Conservation (phyloP, 2,329 filamentous ascomycete genomes). For the Madurella fahalii region DNA sequence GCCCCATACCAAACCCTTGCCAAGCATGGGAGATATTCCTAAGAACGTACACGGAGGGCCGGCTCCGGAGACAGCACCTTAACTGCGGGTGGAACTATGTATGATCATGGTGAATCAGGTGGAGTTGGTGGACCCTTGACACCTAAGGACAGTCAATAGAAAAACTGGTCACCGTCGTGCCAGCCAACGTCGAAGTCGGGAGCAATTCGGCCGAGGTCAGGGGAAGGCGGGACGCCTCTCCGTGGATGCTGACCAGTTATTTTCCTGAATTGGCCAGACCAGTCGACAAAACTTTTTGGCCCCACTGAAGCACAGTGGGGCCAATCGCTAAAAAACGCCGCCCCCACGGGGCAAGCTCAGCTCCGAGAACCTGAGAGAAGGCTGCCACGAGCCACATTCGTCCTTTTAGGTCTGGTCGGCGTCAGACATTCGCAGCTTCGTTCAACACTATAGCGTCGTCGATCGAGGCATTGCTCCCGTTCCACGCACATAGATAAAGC, state of each 20-base stretch:
- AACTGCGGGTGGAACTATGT: too few relatives aligned
- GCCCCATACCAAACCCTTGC: too few relatives aligned
- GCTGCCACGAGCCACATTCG: background rate
- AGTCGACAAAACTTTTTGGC: slow-evolving; percentile 10
- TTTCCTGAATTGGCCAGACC: slow-evolving; percentile 17
- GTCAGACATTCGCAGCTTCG: background rate
- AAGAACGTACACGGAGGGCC: too few relatives aligned
- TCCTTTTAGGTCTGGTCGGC: background rate
- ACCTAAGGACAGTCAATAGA: too few relatives aligned
- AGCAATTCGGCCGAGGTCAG: slow-evolving; percentile 17
- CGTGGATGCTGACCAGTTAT: background rate
- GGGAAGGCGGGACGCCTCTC: slow-evolving; percentile 5
- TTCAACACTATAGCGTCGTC: background rate
- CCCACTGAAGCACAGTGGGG: background rate
- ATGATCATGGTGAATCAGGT: too few relatives aligned
- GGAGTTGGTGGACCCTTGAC: too few relatives aligned
- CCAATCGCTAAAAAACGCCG: background rate
- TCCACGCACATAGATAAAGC: background rate
- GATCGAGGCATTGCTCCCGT: background rate
- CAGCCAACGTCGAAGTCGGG: background rate
- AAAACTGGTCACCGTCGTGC: too few relatives aligned
- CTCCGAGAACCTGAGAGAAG: background rate
- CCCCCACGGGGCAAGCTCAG: background rate
- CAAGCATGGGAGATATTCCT: too few relatives aligned
- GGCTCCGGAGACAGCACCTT: too few relatives aligned